A percentile compares a stretch with the other conserved stretches of the same genome.
phyloP scores from a whole-genome alignment of 2,329 filamentous ascomycete species.

The Nannizzia gypsea region DNA sequence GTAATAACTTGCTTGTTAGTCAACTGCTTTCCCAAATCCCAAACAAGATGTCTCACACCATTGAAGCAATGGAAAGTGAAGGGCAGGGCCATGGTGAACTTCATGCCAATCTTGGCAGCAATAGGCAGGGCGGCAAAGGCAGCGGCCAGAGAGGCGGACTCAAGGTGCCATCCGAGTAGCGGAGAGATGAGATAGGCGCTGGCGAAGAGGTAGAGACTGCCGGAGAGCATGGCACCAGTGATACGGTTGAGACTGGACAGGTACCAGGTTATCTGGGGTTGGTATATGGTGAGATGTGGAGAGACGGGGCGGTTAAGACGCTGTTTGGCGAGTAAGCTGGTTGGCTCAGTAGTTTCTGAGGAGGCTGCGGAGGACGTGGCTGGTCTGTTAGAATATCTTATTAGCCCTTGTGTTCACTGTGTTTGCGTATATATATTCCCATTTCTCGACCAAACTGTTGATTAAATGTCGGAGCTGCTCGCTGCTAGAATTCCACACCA shows the following conservation, averaged over 20 bases:
- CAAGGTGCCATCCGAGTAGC: slow-evolving; percentile 58
- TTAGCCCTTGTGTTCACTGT: neutral
- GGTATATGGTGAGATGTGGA: slow-evolving; percentile 79
- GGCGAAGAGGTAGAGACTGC: slow-evolving; percentile 67
- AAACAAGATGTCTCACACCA: slow-evolving; percentile 58
- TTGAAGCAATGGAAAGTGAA: slow-evolving; percentile 60
- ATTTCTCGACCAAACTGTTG: neutral
- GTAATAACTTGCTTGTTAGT: slow-evolving; percentile 53
- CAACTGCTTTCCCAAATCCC: slow-evolving; percentile 54
- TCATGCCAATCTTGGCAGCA: slow-evolving; percentile 47
- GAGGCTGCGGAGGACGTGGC: slow-evolving; percentile 17
- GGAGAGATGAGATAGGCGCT: slow-evolving; percentile 71
- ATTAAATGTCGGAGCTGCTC: no score
- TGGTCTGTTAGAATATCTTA: slow-evolving; percentile 11
- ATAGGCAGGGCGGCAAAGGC: slow-evolving; percentile 52
- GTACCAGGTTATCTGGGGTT: slow-evolving; percentile 75
- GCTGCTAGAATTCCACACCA: no score
- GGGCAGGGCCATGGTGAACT: slow-evolving; percentile 48
- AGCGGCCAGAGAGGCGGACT: slow-evolving; percentile 51
- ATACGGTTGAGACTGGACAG: slow-evolving; percentile 66
- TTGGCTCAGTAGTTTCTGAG: slow-evolving; percentile 24
- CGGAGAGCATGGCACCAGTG: slow-evolving; percentile 63
- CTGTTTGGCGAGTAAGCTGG: slow-evolving; percentile 62
- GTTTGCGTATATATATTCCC: neutral
- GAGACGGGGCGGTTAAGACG: slow-evolving; percentile 69